These are phyloP conservation scores for Tephrocybe sp. DNA, from an alignment of 768 basidiomycete genomes.

Conservation along the genomic window DNA sequence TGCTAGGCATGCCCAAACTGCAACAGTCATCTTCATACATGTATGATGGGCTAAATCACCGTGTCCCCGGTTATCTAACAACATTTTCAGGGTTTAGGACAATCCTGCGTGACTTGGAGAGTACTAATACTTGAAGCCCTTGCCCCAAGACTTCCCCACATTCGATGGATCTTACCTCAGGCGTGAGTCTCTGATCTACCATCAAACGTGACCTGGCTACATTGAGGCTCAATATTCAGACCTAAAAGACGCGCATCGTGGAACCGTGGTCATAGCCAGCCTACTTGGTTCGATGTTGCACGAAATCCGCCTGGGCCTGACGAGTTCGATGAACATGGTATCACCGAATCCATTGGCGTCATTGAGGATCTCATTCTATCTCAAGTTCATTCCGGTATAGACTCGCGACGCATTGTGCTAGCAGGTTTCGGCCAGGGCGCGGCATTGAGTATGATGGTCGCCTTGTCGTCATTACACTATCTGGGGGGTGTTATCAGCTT, in stretches of 20 bases:
- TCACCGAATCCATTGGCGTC: conserved; percentile 31
- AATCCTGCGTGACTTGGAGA: conserved; percentile 36
- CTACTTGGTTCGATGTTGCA: conserved; percentile 44
- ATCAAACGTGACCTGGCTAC: neutral
- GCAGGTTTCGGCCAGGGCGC: conserved; percentile 47
- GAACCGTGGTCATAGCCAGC: conserved; percentile 25
- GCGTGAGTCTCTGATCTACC: conserved; percentile 29
- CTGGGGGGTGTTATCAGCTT: conserved; percentile 44
- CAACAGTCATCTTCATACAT: conserved; percentile 74
- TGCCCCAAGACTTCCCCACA: conserved; percentile 32
- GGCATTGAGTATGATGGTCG: conserved; percentile 36
- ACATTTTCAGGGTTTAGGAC: conserved; percentile 36
- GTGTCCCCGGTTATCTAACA: neutral
- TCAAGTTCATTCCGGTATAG: conserved; percentile 35
- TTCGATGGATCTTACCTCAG: conserved; percentile 45
- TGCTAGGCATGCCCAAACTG: conserved; percentile 45
- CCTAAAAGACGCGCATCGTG: conserved; percentile 29
- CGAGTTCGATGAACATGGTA: conserved; percentile 35
- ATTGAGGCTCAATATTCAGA: conserved; percentile 15
- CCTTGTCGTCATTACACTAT: conserved; percentile 39
- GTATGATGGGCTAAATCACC: conserved; percentile 33
- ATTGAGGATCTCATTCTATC: conserved; percentile 38
- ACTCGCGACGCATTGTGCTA: conserved; percentile 36
- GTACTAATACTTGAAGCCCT: conserved; percentile 31
- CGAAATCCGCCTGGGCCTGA: conserved; percentile 33